phyloP scores from a whole-genome alignment of 306 rosid genomes.

The Trichosanthes truncata region DNA sequence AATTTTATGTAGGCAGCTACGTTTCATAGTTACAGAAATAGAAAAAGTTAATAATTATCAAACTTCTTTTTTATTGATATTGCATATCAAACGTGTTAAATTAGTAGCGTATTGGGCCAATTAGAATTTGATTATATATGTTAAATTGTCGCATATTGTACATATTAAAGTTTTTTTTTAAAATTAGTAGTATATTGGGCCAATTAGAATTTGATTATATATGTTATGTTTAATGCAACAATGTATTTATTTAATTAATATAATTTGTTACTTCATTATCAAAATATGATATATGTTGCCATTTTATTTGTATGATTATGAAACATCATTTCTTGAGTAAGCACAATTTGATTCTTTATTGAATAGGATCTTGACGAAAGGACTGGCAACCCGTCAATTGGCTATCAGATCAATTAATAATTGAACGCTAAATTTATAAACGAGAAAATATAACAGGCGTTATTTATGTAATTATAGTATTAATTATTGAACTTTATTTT shows the following conservation, averaged over 20 bases:
- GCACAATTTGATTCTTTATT: not conserved
- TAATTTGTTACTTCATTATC: not conserved
- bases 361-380: not conserved
- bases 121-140: not conserved
- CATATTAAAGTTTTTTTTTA: no score
- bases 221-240: not conserved
- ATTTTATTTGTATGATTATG: not conserved
- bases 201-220: not conserved
- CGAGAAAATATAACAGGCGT: not conserved
- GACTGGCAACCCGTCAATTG: not conserved
- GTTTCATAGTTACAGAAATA: not conserved
- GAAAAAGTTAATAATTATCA: not conserved
- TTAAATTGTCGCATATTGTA: no score
- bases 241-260: not conserved
- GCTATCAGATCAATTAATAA: not conserved
- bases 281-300: not conserved
- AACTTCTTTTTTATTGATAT: not conserved
- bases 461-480: not conserved
- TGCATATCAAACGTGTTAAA: not conserved
- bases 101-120: not conserved
- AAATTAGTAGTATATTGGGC: not conserved
- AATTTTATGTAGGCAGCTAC: not conserved
- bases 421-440: not conserved
- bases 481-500: not conserved
- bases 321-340: not conserved